phyloP scores from a whole-genome alignment of 2,329 filamentous ascomycete species.

The Diaporthe destruens region DNA sequence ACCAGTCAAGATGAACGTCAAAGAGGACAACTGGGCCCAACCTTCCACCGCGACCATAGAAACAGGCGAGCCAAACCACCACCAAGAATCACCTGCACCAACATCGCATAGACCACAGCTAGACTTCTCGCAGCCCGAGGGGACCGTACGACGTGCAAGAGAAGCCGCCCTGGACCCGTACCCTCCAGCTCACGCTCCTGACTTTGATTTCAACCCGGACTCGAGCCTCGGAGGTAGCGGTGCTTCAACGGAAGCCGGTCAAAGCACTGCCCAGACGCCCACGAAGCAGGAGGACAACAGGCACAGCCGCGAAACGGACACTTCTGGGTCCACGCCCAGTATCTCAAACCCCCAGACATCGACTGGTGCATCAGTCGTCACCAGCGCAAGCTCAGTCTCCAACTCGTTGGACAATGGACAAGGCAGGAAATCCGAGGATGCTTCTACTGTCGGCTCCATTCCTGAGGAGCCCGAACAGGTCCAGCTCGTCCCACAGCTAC shows the following conservation, averaged over 20 bases:
- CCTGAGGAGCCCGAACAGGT: constrained; percentile 58
- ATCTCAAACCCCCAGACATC: constrained; percentile 63
- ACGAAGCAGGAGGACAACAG: constrained; percentile 56
- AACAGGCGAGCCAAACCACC: constrained; percentile 44
- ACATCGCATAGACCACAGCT: constrained; percentile 53
- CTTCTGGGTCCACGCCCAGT: constrained; percentile 63
- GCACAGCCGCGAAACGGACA: constrained; percentile 66
- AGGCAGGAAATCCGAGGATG: constrained; percentile 53
- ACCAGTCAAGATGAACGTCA: constrained; percentile 68
- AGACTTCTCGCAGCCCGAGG: constrained; percentile 41
- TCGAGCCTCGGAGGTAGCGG: constrained; percentile 45
- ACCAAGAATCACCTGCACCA: constrained; percentile 45
- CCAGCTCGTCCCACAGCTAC: constrained; percentile 67
- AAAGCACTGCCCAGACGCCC: constrained; percentile 50
- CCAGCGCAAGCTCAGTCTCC: constrained; percentile 69
- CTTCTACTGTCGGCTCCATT: constrained; percentile 65
- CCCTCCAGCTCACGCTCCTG: background rate
- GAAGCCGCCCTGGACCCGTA: constrained; percentile 24
- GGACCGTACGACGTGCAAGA: constrained; percentile 35
- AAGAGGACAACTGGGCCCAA: constrained; percentile 64
- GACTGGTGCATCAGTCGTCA: constrained; percentile 65
- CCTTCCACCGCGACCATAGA: constrained; percentile 67
- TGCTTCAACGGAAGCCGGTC: constrained; percentile 2
- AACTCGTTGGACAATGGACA: constrained; percentile 62
- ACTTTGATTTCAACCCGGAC: constrained; percentile 40